Evolutionary conservation across 2,329 filamentous ascomycete species (phyloP).

Genomic region (Aspergillus intermedius): DNA sequence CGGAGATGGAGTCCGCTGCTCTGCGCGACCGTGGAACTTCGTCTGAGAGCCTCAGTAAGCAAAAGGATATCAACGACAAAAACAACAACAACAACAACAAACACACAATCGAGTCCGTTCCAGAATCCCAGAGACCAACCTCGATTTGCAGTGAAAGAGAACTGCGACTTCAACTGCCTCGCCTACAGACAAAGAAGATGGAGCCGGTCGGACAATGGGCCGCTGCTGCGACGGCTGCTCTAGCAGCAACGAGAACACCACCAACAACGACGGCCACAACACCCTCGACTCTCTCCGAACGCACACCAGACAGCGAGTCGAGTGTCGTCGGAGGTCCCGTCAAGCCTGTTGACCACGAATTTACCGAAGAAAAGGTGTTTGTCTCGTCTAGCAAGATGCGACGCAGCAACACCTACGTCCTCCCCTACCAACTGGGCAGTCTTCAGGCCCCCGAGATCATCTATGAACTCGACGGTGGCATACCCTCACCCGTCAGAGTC

Average conservation of each 20-base stretch:
- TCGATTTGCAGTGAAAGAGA: slow-evolving; percentile 18
- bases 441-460: slow-evolving; percentile 18
- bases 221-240: not conserved
- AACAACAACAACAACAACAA: not conserved
- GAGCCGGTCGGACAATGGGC: not conserved
- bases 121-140: slow-evolving; percentile 7
- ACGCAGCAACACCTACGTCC: slow-evolving; percentile 9
- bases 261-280: not conserved
- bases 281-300: slow-evolving; percentile 2
- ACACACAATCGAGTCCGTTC: not conserved
- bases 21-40: not conserved
- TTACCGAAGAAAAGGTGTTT: slow-evolving; percentile 20
- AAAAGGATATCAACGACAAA: not conserved
- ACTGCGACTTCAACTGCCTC: slow-evolving; percentile 17
- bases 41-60: no score
- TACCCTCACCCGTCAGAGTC: slow-evolving; percentile 16
- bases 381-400: slow-evolving; percentile 15
- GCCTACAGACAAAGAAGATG: slow-evolving; percentile 18
- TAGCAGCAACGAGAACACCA: not conserved
- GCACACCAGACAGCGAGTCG: not conserved
- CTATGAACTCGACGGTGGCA: slow-evolving; percentile 28
- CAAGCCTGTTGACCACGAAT: not conserved
- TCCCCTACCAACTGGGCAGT: slow-evolving; percentile 15
- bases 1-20: slow-evolving; percentile 4
- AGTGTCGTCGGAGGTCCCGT: not conserved